phyloP scores from a whole-genome alignment of 148 eudicot species.

The Spergularia marina region DNA sequence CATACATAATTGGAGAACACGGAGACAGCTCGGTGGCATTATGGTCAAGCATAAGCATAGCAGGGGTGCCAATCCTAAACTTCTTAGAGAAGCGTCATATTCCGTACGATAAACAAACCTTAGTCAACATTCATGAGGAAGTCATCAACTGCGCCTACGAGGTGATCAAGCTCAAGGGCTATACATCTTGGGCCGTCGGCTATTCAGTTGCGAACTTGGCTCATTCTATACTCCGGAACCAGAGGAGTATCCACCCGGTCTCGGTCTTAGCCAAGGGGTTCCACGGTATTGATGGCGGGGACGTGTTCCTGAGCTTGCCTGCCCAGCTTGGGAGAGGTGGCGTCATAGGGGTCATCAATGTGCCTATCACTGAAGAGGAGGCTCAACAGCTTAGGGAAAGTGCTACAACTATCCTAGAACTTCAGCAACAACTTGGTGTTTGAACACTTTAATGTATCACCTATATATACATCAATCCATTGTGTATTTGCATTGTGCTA shows the following conservation, averaged over 20 bases:
- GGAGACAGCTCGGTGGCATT: conserved; percentile 96
- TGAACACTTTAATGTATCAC: too few relatives aligned
- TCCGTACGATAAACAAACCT: conserved; percentile 56
- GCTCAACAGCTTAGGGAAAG: conserved; percentile 48
- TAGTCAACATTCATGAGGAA: conserved; percentile 69
- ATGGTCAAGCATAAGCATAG: conserved; percentile 95
- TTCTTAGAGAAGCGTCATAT: conserved; percentile 70
- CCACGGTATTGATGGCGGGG: conserved; percentile 66
- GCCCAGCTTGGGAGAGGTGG: conserved; percentile 87
- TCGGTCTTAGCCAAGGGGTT: conserved; percentile 78
- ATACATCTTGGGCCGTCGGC: conserved; percentile 98
- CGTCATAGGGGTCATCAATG: conserved; percentile 66
- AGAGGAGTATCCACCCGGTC: conserved; percentile 80
- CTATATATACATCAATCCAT: too few relatives aligned
- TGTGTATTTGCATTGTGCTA: too few relatives aligned
- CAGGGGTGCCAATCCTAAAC: conserved; percentile 80
- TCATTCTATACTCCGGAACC: conserved; percentile 65
- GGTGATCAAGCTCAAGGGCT: conserved; percentile 84
- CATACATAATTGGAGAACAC: conserved; percentile 89
- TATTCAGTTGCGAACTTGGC: conserved; percentile 87
- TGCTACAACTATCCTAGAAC: conserved; percentile 66
- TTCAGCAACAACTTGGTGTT: conserved; percentile 63
- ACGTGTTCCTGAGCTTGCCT: conserved; percentile 83
- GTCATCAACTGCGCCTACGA: conserved; percentile 87
- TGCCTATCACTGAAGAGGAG: conserved; percentile 77